phyloP scores from a whole-genome alignment of 106 monocot genomes.

The Allium cepa region DNA sequence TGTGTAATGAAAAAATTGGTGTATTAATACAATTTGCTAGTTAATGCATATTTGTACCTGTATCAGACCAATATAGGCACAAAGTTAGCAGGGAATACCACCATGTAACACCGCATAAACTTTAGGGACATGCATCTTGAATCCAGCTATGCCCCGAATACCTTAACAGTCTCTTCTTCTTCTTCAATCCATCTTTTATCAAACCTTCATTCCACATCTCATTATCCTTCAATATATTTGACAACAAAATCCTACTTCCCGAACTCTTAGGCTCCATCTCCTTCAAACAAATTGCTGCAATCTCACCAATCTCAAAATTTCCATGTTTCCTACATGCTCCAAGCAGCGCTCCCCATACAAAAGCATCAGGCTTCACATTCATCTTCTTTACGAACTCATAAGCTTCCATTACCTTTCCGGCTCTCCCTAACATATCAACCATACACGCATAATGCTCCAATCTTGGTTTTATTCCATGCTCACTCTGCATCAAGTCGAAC shows the following conservation, averaged over 20 bases:
- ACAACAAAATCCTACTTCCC: constrained; percentile 18
- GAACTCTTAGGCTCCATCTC: constrained; percentile 36
- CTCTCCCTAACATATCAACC: constrained; percentile 59
- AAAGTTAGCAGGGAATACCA: too few species aligned
- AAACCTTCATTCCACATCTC: constrained; percentile 28
- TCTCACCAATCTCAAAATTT: constrained; percentile 23
- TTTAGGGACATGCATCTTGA: background rate
- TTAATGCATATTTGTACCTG: too few species aligned
- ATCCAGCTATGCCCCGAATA: constrained; percentile 36
- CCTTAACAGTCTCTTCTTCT: constrained; percentile 7
- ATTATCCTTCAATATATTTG: constrained; percentile 14
- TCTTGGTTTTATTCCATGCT: constrained; percentile 28
- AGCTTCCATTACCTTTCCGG: constrained; percentile 34
- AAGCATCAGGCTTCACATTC: constrained; percentile 45
- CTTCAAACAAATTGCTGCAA: constrained; percentile 26
- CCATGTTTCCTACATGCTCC: constrained; percentile 40
- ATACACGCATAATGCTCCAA: constrained; percentile 70
- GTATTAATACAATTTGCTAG: too few species aligned
- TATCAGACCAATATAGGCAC: too few species aligned
- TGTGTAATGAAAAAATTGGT: too few species aligned
- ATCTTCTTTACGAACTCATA: constrained; percentile 34
- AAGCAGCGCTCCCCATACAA: constrained; percentile 60
- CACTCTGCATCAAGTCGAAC: constrained; percentile 30
- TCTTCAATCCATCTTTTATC: constrained; percentile 19
- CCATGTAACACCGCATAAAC: too few species aligned